Evolutionary conservation across 2,329 filamentous ascomycete genomes (phyloP).

Genomic region (Aspergillus pseudotamarii): DNA sequence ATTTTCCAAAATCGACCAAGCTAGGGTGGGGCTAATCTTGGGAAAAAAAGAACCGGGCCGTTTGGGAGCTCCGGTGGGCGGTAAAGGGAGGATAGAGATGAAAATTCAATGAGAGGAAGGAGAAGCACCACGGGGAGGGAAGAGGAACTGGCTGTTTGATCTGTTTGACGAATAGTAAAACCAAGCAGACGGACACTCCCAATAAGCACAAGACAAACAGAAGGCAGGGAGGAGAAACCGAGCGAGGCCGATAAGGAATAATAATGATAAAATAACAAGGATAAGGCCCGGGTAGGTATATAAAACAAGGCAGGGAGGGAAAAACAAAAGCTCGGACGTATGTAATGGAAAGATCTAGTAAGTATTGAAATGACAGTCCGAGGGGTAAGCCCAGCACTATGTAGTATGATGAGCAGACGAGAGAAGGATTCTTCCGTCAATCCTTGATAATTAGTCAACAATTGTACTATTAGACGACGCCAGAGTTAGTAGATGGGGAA

Average conservation of each 20-base stretch:
- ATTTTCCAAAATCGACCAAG: slow-evolving; percentile 37
- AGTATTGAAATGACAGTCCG: background rate
- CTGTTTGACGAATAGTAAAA: background rate
- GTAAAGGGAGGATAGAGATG: slow-evolving; percentile 18
- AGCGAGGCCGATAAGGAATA: slow-evolving; percentile 5
- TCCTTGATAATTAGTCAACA: slow-evolving; percentile 1
- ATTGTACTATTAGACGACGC: background rate
- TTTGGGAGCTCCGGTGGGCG: slow-evolving; percentile 21
- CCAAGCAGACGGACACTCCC: background rate
- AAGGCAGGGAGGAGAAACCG: background rate
- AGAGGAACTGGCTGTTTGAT: background rate
- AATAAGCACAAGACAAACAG: background rate
- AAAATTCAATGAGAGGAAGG: background rate
- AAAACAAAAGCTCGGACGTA: slow-evolving; percentile 1
- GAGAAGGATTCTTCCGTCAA: background rate
- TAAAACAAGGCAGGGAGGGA: background rate
- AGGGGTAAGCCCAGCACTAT: background rate
- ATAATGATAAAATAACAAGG: background rate
- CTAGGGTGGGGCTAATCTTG: slow-evolving; percentile 40
- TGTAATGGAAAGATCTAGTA: slow-evolving; percentile 7
- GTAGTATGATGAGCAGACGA: background rate
- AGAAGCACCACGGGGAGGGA: background rate
- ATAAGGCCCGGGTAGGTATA: background rate
- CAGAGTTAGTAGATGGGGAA: background rate
- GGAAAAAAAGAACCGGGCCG: slow-evolving; percentile 32